Conservation (phyloP, 2,329 filamentous ascomycete species). For the Colletotrichum sp. region DNA sequence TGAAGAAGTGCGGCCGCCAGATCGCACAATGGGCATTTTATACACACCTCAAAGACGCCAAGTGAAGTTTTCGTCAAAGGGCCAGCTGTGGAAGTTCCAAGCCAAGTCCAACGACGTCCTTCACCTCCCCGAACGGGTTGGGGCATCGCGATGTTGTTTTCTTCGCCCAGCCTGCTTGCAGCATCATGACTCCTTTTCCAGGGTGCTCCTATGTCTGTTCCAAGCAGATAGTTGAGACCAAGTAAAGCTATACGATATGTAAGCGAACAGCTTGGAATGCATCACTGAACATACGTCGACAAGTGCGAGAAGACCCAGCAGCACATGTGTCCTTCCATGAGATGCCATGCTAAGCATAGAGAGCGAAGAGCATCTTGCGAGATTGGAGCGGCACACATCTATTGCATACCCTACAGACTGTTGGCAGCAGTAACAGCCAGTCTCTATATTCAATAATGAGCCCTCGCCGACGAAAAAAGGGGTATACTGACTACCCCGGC, state of each 20-base stretch:
- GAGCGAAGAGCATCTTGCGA: not conserved
- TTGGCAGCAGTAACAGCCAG: not conserved
- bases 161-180: not conserved
- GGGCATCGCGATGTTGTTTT: not conserved
- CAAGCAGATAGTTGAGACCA: not conserved
- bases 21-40: not conserved
- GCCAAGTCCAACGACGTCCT: not conserved
- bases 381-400: not conserved
- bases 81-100: not conserved
- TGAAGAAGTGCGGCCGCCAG: not conserved
- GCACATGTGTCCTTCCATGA: not conserved
- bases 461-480: not conserved
- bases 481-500: constrained; percentile 4
- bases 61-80: not conserved
- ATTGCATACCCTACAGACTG: not conserved
- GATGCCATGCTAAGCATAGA: not conserved
- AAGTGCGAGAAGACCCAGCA: not conserved
- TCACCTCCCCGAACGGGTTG: not conserved
- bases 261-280: not conserved
- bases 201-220: not conserved
- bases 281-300: not conserved
- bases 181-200: not conserved
- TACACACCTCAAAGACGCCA: not conserved
- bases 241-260: not conserved
- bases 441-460: not conserved